These are phyloP conservation scores for Termitomyces eurrhizus DNA, from an alignment of 768 basidiomycete genomes.

Conservation along the genomic window DNA sequence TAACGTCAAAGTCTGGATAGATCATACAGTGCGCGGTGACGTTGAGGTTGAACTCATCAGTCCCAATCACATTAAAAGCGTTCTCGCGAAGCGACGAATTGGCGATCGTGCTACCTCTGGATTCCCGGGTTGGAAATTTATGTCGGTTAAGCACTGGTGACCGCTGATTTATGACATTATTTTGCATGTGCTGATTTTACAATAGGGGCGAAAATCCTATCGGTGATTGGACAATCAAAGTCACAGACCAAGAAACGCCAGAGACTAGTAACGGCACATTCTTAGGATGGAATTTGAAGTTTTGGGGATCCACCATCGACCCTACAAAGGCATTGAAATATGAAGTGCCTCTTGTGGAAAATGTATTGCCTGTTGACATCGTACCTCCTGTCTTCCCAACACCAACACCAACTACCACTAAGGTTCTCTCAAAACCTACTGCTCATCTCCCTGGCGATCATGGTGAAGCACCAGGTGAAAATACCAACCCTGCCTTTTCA, in stretches of 20 bases:
- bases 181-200: slow-evolving; percentile 15
- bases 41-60: slow-evolving; percentile 88
- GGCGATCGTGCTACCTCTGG: slow-evolving; percentile 65
- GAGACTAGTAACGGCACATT: slow-evolving; percentile 58
- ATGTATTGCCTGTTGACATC: slow-evolving; percentile 43
- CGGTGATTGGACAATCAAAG: slow-evolving; percentile 86
- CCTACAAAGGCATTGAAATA: slow-evolving; percentile 59
- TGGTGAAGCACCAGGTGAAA: slow-evolving; percentile 74
- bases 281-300: slow-evolving; percentile 86
- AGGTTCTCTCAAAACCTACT: slow-evolving; percentile 80
- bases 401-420: slow-evolving; percentile 39
- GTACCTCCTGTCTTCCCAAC: slow-evolving; percentile 33
- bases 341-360: slow-evolving; percentile 50
- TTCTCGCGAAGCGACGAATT: slow-evolving; percentile 70
- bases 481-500: slow-evolving; percentile 69
- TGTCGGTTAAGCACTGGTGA: slow-evolving; percentile 97
- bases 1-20: slow-evolving; percentile 89
- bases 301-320: slow-evolving; percentile 90
- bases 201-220: slow-evolving; percentile 88
- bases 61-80: slow-evolving; percentile 81
- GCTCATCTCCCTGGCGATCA: slow-evolving; percentile 86
- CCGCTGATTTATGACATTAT: slow-evolving; percentile 18
- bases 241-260: slow-evolving; percentile 71
- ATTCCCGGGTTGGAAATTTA: slow-evolving; percentile 96
- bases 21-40: slow-evolving; percentile 83